phyloP scores from a whole-genome alignment of 768 basidiomycete genomes.

The Austroboletus festivus region DNA sequence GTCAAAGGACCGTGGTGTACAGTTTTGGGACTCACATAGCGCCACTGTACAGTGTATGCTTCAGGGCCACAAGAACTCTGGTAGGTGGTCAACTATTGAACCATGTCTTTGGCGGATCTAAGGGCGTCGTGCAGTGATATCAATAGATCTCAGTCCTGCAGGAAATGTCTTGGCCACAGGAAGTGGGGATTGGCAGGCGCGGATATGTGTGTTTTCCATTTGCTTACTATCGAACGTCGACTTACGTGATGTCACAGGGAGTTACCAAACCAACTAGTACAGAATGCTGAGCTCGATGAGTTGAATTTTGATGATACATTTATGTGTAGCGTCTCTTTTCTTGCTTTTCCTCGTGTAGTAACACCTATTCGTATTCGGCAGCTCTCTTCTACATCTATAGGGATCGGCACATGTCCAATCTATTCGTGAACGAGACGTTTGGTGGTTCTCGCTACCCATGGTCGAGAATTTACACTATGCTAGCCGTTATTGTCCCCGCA shows the following conservation, averaged over 20 bases:
- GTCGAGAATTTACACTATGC: too few relatives aligned
- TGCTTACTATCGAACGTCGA: conserved; percentile 1
- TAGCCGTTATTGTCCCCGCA: too few relatives aligned
- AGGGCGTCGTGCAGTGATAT: conserved; percentile 50
- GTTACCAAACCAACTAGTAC: conserved; percentile 29
- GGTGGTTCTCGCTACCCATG: too few relatives aligned
- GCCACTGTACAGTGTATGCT: conserved; percentile 90
- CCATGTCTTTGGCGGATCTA: conserved; percentile 2
- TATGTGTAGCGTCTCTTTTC: conserved; percentile 25
- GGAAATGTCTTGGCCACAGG: conserved; percentile 66
- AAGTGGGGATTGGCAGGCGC: conserved; percentile 67
- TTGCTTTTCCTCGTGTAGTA: conserved; percentile 28
- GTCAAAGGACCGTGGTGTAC: conserved; percentile 92
- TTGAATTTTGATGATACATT: conserved; percentile 16
- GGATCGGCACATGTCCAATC: conserved; percentile 8
- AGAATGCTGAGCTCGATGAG: conserved; percentile 2
- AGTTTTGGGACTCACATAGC: conserved; percentile 84
- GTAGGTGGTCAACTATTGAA: conserved; percentile 33
- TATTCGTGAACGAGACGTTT: conserved; percentile 2
- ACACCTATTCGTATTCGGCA: conserved; percentile 8
- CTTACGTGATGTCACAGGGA: conserved; percentile 19
- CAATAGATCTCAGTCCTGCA: conserved; percentile 63
- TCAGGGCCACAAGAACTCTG: conserved; percentile 71
- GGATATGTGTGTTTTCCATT: conserved; percentile 51
- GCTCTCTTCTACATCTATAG: conserved; percentile 24